Base-by-base conservation (phyloP, 176 grass and related monocot species). In the Lolium multiflorum region DNA sequence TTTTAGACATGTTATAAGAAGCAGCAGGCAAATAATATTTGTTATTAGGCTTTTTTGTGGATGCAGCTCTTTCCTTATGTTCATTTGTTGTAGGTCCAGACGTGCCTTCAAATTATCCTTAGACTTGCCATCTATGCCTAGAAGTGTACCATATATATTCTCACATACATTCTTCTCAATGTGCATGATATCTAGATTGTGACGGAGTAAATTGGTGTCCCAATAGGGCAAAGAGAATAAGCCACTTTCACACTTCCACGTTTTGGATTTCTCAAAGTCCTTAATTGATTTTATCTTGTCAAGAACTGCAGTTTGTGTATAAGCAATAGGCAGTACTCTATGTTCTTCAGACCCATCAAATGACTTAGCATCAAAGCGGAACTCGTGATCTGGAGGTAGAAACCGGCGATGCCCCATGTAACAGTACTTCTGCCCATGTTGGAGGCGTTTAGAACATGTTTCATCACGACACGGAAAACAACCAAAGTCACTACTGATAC, bases 1-100 rank as follows among this genome's bases (percentile, higher is more conserved):
- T 50, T 50, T 50, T 50, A 50, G 82, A 37, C 82, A 84, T 75
- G 13, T 49, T 75, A 28, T 60, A 74, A 17, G 44, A 64, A 63
- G 83, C 56, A 77, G 56, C 38, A 85, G 83, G 38, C 62, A 85
- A 64, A 46, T 77, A 85, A 18, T 35, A 85, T 49, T 26, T 76
- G 6, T 50, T 21, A 56, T 77, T 65, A 13, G 71, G 12, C 20
- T 8, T 85, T 76, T 51, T 64, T 18, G 16, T 7, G 56, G 71
- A 76, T 77, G 83, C 22, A 77, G 21, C 5, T 77, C 71, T 70
- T 26, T 17, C 12, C 54, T 51, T 9, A 85, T 76, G 58, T 62
- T 75, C 70, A 85, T 39, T 22, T 35, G 18, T 58, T 26, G 15
- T 3, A 83, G 47, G 66, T 84, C 81, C 18, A 17, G 8, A 9